Percentiles rank a stretch among this genome's conserved stretches.
These are phyloP conservation scores for Inga oerstediana DNA, from an alignment of 306 rosid genomes.

Conservation along the genomic window DNA sequence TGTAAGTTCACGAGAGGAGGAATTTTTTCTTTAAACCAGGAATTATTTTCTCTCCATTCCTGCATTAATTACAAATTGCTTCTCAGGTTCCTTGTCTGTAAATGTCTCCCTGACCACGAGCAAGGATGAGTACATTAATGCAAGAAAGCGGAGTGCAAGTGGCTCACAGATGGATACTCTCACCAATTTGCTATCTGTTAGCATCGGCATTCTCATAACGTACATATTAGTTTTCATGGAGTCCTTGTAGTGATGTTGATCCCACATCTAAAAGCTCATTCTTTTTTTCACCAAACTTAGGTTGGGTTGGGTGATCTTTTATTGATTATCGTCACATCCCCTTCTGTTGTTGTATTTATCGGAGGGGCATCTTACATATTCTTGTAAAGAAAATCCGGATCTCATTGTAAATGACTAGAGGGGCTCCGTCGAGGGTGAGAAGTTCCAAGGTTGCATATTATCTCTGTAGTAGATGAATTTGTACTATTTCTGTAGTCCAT, in stretches of 20 bases:
- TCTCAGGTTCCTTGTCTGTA: conserved; percentile 81
- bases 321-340: conserved; percentile 37
- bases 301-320: conserved; percentile 37
- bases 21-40: conserved; percentile 16
- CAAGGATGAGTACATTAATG: conserved; percentile 77
- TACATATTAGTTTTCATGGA: conserved; percentile 44
- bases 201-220: conserved; percentile 46
- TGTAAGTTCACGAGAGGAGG: conserved; percentile 59
- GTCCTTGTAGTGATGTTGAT: conserved; percentile 40
- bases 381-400: conserved; percentile 30
- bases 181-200: conserved; percentile 51
- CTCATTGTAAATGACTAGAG: conserved; percentile 29
- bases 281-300: conserved; percentile 27
- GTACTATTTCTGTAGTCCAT: conserved; percentile 20
- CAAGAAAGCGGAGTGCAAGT: conserved; percentile 56
- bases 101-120: conserved; percentile 78
- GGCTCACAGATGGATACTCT: conserved; percentile 46
- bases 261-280: conserved; percentile 38
- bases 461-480: not conserved
- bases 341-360: conserved; percentile 18
- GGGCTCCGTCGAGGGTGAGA: conserved; percentile 13
- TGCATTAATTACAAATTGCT: conserved; percentile 11
- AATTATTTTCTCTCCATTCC: conserved; percentile 1
- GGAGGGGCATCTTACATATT: conserved; percentile 15
- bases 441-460: conserved; percentile 33